Conservation (phyloP, 441 rosid species). For the Populus hybrid region DNA sequence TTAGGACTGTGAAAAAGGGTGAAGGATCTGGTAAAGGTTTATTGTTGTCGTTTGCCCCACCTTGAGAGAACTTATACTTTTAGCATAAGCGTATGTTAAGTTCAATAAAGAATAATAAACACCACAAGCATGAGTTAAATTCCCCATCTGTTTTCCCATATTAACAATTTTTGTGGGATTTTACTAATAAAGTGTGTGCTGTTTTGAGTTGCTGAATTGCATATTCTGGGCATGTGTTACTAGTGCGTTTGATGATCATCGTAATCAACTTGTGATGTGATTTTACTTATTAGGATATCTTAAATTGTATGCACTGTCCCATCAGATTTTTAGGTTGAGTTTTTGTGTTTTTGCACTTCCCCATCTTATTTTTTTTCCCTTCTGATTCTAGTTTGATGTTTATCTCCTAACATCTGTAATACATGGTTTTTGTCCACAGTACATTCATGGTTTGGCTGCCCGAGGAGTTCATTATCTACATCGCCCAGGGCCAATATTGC, state of each 20-base stretch:
- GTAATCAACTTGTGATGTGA: neutral
- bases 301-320: neutral
- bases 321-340: neutral
- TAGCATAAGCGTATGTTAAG: constrained; percentile 20
- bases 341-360: neutral
- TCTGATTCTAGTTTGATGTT: neutral
- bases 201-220: neutral
- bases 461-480: constrained; percentile 95
- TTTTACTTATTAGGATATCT: neutral
- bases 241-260: neutral
- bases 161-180: neutral
- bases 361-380: neutral
- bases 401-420: constrained; percentile 1
- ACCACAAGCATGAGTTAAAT: constrained; percentile 24
- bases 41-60: constrained; percentile 31
- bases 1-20: constrained; percentile 4
- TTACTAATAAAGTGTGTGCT: neutral
- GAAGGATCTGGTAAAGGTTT: constrained; percentile 42
- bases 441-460: constrained; percentile 95
- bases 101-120: neutral
- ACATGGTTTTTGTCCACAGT: constrained; percentile 44
- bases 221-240: neutral
- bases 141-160: constrained; percentile 17
- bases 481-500: constrained; percentile 79
- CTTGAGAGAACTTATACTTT: constrained; percentile 27